phyloP scores from a whole-genome alignment of 129 eudicot genomes.

The Arctium lappa region DNA sequence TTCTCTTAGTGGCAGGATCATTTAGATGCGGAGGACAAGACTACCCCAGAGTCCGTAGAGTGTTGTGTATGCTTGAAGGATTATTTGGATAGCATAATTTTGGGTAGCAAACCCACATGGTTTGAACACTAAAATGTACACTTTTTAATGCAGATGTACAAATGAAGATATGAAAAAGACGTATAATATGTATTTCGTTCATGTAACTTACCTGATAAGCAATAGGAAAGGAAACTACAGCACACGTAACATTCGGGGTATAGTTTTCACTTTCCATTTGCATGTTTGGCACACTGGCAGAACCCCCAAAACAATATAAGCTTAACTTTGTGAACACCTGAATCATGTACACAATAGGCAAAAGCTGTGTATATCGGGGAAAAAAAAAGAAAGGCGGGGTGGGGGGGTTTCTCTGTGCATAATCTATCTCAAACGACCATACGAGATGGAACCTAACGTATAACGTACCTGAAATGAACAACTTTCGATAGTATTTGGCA shows the following conservation, averaged over 20 bases:
- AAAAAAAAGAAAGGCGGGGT: neutral
- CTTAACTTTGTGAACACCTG: constrained; percentile 17
- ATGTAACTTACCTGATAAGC: neutral
- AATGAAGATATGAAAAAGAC: neutral
- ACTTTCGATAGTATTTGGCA: neutral
- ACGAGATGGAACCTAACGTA: constrained; percentile 13
- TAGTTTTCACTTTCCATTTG: constrained; percentile 2
- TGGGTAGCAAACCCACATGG: neutral
- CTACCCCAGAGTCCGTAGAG: too few species aligned
- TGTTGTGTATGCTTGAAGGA: too few species aligned
- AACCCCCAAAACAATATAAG: constrained; percentile 18
- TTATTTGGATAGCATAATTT: neutral
- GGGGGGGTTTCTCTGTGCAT: constrained; percentile 23
- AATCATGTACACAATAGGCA: constrained; percentile 24
- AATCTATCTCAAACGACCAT: constrained; percentile 9
- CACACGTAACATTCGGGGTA: neutral
- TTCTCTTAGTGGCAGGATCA: too few species aligned
- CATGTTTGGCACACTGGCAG: neutral
- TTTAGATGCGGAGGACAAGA: too few species aligned
- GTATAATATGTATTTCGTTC: neutral
- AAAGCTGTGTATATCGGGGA: constrained; percentile 10
- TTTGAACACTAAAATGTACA: neutral
- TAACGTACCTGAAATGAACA: neutral
- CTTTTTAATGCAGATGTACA: neutral
- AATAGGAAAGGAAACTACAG: neutral